Evolutionary conservation across 257 asterid genomes (phyloP), one percentile per base, ranked within the genome.

Genomic region (Nicotiana knightiana): DNA sequence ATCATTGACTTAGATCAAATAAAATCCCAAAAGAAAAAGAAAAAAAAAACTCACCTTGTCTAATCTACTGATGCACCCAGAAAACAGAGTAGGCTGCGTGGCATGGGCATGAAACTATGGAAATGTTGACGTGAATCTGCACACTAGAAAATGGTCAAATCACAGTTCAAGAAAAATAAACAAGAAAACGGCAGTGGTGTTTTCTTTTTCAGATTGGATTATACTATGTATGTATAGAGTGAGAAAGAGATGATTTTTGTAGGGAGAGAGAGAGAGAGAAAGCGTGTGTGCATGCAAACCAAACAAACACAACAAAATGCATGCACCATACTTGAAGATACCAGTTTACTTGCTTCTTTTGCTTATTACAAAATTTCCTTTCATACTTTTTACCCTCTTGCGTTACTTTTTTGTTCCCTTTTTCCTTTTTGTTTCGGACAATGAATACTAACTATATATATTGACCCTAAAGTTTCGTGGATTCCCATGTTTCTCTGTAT

Each of bases 221-320:
- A 43, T 43, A 43, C 48, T 43, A 43, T 43, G 48, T 43, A 43
- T 32, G 9, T 66, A 28, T 30, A 66, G 75, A 66, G 39, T 28
- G 75, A 66, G 75, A 37, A 68, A 68, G n/a, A 37, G 55, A 37
- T 15, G 43, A 66, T 37, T 67, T 5, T 68, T 3, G 1, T 15
- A 16, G 1, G 0, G 1, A 28, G 1, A 28, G 1, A 28, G 30
- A 35, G 77, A 37, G 77, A 68, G 54, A 67, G 77, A 37, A 37
- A 68, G 43, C 9, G 79, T 9, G 75, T 43, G 51, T 39, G 79
- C 79, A 71, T 71, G 79, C 59, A 71, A 71, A 71, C 35, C 77
- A 68, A 53, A 68, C 26, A 68, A 35, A 12, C 18, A 32, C 21
- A 8, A 67, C 54, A 21, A 71, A 55, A 71, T 39, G 59, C 79